Percentiles rank a stretch among this genome's conserved stretches.
Conservation (phyloP, 495 filamentous ascomycete species). For the Podospora conica region DNA sequence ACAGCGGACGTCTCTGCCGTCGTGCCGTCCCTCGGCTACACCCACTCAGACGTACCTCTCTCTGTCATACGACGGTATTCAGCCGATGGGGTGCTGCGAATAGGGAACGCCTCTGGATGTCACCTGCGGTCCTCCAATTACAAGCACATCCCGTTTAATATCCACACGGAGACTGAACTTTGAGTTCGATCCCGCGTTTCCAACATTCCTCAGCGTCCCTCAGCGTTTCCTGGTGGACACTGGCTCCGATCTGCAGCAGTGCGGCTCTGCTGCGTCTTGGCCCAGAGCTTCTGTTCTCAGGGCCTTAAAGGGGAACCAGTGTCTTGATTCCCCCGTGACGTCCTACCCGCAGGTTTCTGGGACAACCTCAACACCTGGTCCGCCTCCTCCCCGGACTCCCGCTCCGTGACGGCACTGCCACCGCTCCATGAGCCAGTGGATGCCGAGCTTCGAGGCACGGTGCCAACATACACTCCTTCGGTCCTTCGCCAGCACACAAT, state of each 20-base stretch:
- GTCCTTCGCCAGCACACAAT: conserved; percentile 10
- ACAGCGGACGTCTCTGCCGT: background rate
- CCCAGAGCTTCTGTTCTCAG: background rate
- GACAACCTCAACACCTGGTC: background rate
- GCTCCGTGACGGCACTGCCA: background rate
- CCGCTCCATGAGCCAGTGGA: background rate
- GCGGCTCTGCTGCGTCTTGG: conserved; percentile 18
- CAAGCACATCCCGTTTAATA: conserved; percentile 24
- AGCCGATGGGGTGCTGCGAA: conserved; percentile 23
- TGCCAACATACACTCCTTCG: background rate
- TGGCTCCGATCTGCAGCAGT: conserved; percentile 5
- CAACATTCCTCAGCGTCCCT: background rate
- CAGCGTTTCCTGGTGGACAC: conserved; percentile 10
- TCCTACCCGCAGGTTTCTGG: background rate
- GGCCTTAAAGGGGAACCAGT: background rate
- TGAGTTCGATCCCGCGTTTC: conserved; percentile 5
- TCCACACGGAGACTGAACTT: conserved; percentile 12
- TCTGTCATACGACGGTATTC: conserved; percentile 14
- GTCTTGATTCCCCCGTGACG: conserved; percentile 1
- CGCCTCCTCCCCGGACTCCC: background rate
- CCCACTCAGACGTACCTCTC: conserved; percentile 3
- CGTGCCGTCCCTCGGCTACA: conserved; percentile 6
- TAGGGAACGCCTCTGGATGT: conserved; percentile 19
- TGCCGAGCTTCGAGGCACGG: background rate
- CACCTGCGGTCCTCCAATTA: conserved; percentile 26